Conservation (phyloP, 345 rosid genomes). For the Eucalyptus pauciflora region DNA sequence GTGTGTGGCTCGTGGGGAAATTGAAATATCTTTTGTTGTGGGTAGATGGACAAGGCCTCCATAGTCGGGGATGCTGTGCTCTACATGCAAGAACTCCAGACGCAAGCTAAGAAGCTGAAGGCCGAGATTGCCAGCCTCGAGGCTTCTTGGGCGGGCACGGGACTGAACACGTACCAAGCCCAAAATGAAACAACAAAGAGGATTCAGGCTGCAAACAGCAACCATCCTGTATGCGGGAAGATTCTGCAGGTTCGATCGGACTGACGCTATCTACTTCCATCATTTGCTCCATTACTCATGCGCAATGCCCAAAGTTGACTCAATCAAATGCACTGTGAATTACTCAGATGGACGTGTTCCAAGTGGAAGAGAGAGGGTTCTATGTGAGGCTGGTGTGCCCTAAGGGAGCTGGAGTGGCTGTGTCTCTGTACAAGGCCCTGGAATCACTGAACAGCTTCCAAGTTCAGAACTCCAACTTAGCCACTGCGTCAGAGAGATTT, state of each 20-base stretch:
- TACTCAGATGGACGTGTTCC: conserved; percentile 47
- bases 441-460: conserved; percentile 61
- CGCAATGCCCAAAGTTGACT: background rate
- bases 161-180: conserved; percentile 2
- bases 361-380: conserved; percentile 67
- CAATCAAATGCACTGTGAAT: background rate
- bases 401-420: conserved; percentile 50
- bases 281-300: background rate
- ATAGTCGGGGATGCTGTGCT: conserved; percentile 73
- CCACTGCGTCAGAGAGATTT: conserved; percentile 36
- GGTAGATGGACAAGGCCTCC: conserved; percentile 95
- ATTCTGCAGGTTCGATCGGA: conserved; percentile 39
- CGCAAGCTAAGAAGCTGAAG: conserved; percentile 56
- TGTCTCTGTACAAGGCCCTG: conserved; percentile 56
- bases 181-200: background rate
- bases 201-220: conserved; percentile 3
- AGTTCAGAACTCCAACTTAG: conserved; percentile 58
- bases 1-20: background rate
- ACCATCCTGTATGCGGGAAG: conserved; percentile 20
- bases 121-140: conserved; percentile 58
- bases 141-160: conserved; percentile 24
- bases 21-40: background rate
- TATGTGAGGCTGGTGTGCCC: conserved; percentile 50
- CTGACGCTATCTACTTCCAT: background rate
- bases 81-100: conserved; percentile 67